A percentile compares a stretch with the other conserved stretches of the same genome.
Conservation (phyloP, 2,329 filamentous ascomycete genomes). For the Phialophora chinensis region DNA sequence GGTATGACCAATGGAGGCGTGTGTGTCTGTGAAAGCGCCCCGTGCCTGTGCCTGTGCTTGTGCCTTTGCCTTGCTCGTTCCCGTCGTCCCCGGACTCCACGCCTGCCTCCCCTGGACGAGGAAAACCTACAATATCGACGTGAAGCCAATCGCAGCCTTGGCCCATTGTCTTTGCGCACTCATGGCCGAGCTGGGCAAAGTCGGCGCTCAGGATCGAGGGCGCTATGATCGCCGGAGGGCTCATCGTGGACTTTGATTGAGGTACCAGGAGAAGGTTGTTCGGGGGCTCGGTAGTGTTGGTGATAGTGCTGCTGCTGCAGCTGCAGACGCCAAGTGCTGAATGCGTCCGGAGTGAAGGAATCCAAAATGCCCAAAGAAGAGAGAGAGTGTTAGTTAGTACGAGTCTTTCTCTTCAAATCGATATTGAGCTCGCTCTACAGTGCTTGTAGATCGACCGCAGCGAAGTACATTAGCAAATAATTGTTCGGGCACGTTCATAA, state of each 20-base stretch:
- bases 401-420: no score
- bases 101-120: neutral
- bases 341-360: neutral
- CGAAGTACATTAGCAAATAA: neutral
- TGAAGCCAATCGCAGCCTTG: constrained; percentile 92
- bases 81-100: neutral
- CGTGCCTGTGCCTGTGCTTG: neutral
- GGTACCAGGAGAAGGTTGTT: neutral
- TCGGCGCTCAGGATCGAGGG: constrained; percentile 98
- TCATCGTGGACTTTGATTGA: constrained; percentile 62
- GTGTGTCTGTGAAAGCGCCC: neutral
- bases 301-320: neutral
- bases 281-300: neutral
- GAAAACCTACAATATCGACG: constrained; percentile 77
- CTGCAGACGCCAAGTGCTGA: neutral
- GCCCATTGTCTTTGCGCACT: constrained; percentile 83
- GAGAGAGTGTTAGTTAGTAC: neutral
- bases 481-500: neutral
- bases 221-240: constrained; percentile 90
- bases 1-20: neutral
- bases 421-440: no score
- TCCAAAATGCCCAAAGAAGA: neutral
- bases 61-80: neutral
- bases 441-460: no score
- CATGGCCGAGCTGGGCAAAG: constrained; percentile 85